phyloP scores from a whole-genome alignment of 768 basidiomycete genomes.

The Multifurca ochricompacta region DNA sequence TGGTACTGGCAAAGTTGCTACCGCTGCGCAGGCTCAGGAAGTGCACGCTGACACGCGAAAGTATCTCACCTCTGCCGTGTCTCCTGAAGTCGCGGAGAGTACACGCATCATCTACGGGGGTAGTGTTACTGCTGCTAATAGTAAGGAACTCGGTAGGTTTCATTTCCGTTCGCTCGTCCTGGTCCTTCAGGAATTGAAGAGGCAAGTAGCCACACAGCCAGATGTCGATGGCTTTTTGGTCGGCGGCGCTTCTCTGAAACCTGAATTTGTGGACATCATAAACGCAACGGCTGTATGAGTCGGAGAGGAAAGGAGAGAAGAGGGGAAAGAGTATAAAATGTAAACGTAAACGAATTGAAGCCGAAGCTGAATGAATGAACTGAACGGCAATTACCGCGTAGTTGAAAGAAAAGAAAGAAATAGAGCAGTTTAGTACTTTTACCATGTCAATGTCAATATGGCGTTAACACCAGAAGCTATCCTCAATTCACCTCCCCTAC shows the following conservation, averaged over 20 bases:
- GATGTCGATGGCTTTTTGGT: constrained; percentile 99
- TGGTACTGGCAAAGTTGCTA: constrained; percentile 95
- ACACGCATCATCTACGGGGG: constrained; percentile 95
- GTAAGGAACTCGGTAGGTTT: constrained; percentile 72
- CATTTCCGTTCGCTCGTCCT: background rate
- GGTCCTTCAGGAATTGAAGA: background rate
- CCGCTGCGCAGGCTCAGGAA: constrained; percentile 86
- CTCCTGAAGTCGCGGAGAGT: constrained; percentile 55
- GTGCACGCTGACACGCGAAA: constrained; percentile 77
- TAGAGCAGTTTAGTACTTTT: background rate
- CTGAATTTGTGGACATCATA: constrained; percentile 90
- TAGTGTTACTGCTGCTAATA: constrained; percentile 84
- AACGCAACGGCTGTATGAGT: constrained; percentile 43
- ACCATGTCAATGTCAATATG: constrained; percentile 1
- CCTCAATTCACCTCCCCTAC: background rate
- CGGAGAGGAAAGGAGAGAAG: background rate
- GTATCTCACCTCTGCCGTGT: constrained; percentile 61
- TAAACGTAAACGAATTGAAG: too few species aligned
- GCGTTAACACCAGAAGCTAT: constrained; percentile 16
- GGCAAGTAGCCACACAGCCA: constrained; percentile 48
- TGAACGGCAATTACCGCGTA: constrained; percentile 40
- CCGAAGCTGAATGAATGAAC: too few species aligned
- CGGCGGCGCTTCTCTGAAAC: constrained; percentile 95
- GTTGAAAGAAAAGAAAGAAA: background rate
- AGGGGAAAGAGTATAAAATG: too few species aligned